phyloP scores from a whole-genome alignment of 2,329 filamentous ascomycete genomes.

The Fusarium phyllophilum region DNA sequence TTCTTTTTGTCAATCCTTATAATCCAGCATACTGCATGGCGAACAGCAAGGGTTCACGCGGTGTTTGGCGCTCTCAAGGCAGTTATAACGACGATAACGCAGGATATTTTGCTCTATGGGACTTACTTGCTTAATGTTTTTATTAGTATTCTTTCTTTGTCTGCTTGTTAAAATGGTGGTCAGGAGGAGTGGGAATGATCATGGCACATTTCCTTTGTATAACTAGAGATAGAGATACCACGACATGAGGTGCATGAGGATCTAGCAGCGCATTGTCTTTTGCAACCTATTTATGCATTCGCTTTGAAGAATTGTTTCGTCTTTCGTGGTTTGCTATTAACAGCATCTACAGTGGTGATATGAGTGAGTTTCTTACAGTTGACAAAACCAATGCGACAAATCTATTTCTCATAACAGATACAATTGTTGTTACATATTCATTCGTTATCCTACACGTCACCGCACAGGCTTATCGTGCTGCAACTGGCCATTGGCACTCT shows the following conservation, averaged over 20 bases:
- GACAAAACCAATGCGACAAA: conserved; percentile 8
- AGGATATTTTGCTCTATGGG: conserved; percentile 5
- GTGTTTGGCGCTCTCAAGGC: conserved; percentile 33
- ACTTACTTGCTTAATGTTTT: conserved; percentile 31
- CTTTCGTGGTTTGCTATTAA: neutral
- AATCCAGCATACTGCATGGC: conserved; percentile 35
- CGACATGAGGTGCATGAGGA: conserved; percentile 25
- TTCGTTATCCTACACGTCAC: conserved; percentile 30
- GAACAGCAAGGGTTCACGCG: conserved; percentile 27
- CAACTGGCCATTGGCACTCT: conserved; percentile 34
- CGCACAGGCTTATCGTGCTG: conserved; percentile 21
- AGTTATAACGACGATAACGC: conserved; percentile 39
- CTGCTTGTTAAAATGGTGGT: conserved; percentile 33
- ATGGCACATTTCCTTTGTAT: conserved; percentile 39
- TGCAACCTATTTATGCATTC: conserved; percentile 7
- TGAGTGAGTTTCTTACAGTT: conserved; percentile 27
- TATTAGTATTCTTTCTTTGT: conserved; percentile 5
- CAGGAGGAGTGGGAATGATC: conserved; percentile 15
- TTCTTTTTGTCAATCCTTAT: conserved; percentile 33
- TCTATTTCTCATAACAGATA: conserved; percentile 33
- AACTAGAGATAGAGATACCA: conserved; percentile 46
- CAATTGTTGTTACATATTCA: conserved; percentile 41
- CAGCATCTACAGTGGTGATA: conserved; percentile 26
- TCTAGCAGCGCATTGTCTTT: conserved; percentile 23
- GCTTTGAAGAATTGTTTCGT: neutral